These are phyloP conservation scores for Helianthus tuberosus DNA, from an alignment of 129 eudicot species.

Conservation along the genomic window DNA sequence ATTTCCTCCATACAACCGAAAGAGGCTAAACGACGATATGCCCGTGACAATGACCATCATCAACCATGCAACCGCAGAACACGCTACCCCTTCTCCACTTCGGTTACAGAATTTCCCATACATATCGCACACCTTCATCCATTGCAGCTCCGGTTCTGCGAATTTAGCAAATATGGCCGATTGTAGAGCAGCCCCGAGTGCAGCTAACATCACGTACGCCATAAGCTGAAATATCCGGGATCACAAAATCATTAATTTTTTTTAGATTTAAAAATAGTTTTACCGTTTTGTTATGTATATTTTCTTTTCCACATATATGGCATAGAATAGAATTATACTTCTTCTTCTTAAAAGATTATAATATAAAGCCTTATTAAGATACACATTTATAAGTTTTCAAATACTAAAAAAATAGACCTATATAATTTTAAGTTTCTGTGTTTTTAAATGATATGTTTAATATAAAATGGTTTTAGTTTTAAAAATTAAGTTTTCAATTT, in stretches of 20 bases:
- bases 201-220: conserved; percentile 66
- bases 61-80: conserved; percentile 49
- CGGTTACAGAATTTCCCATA: conserved; percentile 76
- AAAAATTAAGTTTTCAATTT: no score
- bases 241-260: neutral
- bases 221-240: conserved; percentile 48
- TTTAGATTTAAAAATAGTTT: no score
- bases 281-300: no score
- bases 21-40: conserved; percentile 75
- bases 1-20: conserved; percentile 62
- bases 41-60: conserved; percentile 64
- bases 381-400: no score
- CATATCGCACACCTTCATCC: conserved; percentile 80
- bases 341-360: no score
- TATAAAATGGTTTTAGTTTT: no score
- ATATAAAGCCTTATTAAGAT: no score
- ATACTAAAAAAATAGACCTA: no score
- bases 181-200: conserved; percentile 68
- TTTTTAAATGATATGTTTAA: no score
- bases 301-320: no score
- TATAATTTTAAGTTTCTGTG: no score
- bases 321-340: no score
- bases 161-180: conserved; percentile 56
- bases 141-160: conserved; percentile 65
- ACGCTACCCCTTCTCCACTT: conserved; percentile 71